Evolutionary conservation across 495 filamentous ascomycete species (phyloP), one percentile per base, ranked within the genome.

Genomic region (Podospora sp.): DNA sequence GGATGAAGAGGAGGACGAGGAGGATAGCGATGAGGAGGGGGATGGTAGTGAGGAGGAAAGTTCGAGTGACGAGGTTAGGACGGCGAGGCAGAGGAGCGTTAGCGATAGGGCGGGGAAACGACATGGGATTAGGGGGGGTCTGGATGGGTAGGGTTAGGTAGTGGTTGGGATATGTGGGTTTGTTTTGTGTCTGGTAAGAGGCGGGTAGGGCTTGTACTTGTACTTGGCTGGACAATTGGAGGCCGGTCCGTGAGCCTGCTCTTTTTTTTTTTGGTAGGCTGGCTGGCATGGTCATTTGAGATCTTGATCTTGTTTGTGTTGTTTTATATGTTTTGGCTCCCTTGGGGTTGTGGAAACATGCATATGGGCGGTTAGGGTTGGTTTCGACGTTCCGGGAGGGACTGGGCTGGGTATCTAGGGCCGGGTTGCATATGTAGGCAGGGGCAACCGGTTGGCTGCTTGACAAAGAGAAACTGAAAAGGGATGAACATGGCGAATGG

Each of bases 41-140:
- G 67, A 62, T 14, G 68, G 52, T 0, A 66, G 60, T 6, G 72
- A 69, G 14, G 72, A 59, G 1, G 76, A 71, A 18, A 80, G 75
- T 60, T 82, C 80, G 7, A 77, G 77, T 0, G 80, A 83, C 55
- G 81, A 84, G 64, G 76, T 81, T 52, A 75, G 80, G 33, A 84
- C 83, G 1, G 84, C 84, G 62, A 71, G 83, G 58, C 83, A 84
- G 67, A 71, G 83, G 64, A 87, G 84, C 53, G 76, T 86, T 46
- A 85, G 80, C 56, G 81, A 82, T 27, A 79, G 81, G 22, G 71
- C 73, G 11, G 79, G 80, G 0, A 75, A 75, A 63, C 75, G 66
- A 11, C 69, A 72, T 64, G 63, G 58, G 26, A 69, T 63, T 24
- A 68, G 59, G 18, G 63, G 67, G 56, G 7, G 11, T 2, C 12